Conservation (phyloP, 768 basidiomycete genomes). For the Xerocomellus intermedius region DNA sequence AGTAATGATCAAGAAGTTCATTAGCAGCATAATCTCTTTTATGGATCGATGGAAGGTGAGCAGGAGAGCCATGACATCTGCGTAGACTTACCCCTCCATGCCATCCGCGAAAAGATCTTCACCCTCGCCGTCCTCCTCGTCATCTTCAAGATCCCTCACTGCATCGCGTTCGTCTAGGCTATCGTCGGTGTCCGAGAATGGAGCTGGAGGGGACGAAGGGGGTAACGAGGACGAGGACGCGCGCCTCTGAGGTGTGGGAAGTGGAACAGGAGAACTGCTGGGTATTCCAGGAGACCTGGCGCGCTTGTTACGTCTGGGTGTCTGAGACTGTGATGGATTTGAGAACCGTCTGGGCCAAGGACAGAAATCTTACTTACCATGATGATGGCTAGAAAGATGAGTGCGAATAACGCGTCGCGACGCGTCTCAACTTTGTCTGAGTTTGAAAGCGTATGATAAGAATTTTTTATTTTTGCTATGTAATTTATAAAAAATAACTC, state of each 20-base stretch:
- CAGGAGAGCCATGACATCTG: background rate
- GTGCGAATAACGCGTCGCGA: slow-evolving; percentile 44
- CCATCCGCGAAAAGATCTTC: slow-evolving; percentile 92
- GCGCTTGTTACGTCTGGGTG: slow-evolving; percentile 60
- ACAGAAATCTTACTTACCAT: slow-evolving; percentile 38
- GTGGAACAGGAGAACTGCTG: slow-evolving; percentile 44
- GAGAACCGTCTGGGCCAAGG: background rate
- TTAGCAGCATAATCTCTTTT: slow-evolving; percentile 84
- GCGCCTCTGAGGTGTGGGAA: slow-evolving; percentile 47
- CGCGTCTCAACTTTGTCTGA: slow-evolving; percentile 40
- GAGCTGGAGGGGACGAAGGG: slow-evolving; percentile 79
- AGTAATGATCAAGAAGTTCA: slow-evolving; percentile 80
- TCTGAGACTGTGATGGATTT: slow-evolving; percentile 31
- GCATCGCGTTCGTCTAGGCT: slow-evolving; percentile 69
- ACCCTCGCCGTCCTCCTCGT: slow-evolving; percentile 75
- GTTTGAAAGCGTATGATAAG: slow-evolving; percentile 41
- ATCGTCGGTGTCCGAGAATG: slow-evolving; percentile 87
- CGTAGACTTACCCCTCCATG: slow-evolving; percentile 59
- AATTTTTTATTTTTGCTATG: background rate
- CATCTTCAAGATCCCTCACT: slow-evolving; percentile 64
- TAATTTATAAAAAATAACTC: too few relatives aligned
- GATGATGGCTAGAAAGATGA: slow-evolving; percentile 17
- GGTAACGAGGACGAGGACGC: slow-evolving; percentile 75
- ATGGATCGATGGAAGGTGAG: slow-evolving; percentile 7
- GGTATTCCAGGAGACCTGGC: slow-evolving; percentile 55